Evolutionary conservation across 2,329 filamentous ascomycete species (phyloP), one percentile per base, ranked within the genome.

Genomic region (Phyllosticta citriasiana): DNA sequence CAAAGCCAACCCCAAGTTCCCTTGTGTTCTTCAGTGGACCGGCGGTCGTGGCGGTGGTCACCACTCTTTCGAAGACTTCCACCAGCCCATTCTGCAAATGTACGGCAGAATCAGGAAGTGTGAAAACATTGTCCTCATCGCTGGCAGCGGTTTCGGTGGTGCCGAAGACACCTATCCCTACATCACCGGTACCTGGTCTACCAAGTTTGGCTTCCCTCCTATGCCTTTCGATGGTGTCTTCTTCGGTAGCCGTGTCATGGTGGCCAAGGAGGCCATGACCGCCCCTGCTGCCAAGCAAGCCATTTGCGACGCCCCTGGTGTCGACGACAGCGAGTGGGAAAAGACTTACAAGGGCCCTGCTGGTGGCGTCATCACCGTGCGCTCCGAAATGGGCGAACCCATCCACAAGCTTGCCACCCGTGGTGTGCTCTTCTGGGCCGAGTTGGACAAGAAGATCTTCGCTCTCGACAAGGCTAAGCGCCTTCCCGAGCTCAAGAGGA

Each of bases 371-470:
- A 93, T 99, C 69, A 99, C 94, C 27, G 94, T 99, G 56, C 86
- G 91, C 65, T 99, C 94, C 1, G 94, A 99, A 78, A 99, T 99
- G 95, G 95, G 94, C 54, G 94, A 99, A 80, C 95, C 94, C 5
- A 99, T 99, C 64, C 94, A 99, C 81, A 99, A 99, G 80, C 84
- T 99, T 63, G 95, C 94, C 16, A 99, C 94, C 56, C 88, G 95
- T 63, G 94, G 94, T 83, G 92, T 99, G 55, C 81, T 85, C 60
- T 96, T 99, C 81, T 99, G 94, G 94, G 88, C 91, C 57, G 95
- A 99, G 78, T 96, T 99, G 91, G 94, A 99, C 71, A 85, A 95
- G 75, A 97, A 96, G 78, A 97, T 99, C 70, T 99, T 99, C 80
- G 88, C 86, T 71, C 80, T 99, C 56, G 92, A 96, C 76, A 97